Base-by-base conservation (phyloP, 768 basidiomycete species). In the Tricholoma terreum region DNA sequence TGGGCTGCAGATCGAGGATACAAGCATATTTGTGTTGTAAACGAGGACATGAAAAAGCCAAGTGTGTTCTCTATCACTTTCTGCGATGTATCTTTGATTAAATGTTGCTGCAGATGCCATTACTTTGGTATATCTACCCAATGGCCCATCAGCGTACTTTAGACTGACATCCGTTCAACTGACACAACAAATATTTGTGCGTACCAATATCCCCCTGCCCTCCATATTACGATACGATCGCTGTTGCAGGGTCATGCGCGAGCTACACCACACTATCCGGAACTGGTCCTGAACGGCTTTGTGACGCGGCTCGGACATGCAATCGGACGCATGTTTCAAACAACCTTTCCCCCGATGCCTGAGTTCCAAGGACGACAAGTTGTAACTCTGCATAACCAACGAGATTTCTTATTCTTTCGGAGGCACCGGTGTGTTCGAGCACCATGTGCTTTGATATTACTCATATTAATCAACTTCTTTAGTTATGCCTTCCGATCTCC, bases 361-460 rank as follows among this genome's bases (percentile, higher is more conserved):
- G 92, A 97, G 69, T 98, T 97, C 67, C 88, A 94, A 73, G 97
- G 97, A 33, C 78, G 97, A 30, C 97, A 99, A 71, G 95, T 98
- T 9, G 95, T 98, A 11, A 97, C 96, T 2, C 78, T 98, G 17
- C 97, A 98, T 68, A 98, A 98, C 67, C 94, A 97, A 70, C 84
- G 97, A 48, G 97, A 99, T 75, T 99, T 98, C 73, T 74, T 99
- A 56, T 99, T 99, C 77, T 96, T 99, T 78, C 79, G 97, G 61
- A 80, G 97, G 57, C 97, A 98, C 77, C 84, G 97, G 87, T 96
- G 58, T 52, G 83, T 67, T 31, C 3, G 36, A 30, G 17, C 19
- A 22, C n/a, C 15, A 0, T 27, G 5, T 21, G 15, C 38, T 1
- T 19, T 38, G 12, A 17, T 35, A 14, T 35, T 9, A 10, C 46